A percentile compares a stretch with the other conserved stretches of the same genome.
Evolutionary conservation across 2,329 filamentous ascomycete species (phyloP).

Genomic region (Clarireedia hainanense): DNA sequence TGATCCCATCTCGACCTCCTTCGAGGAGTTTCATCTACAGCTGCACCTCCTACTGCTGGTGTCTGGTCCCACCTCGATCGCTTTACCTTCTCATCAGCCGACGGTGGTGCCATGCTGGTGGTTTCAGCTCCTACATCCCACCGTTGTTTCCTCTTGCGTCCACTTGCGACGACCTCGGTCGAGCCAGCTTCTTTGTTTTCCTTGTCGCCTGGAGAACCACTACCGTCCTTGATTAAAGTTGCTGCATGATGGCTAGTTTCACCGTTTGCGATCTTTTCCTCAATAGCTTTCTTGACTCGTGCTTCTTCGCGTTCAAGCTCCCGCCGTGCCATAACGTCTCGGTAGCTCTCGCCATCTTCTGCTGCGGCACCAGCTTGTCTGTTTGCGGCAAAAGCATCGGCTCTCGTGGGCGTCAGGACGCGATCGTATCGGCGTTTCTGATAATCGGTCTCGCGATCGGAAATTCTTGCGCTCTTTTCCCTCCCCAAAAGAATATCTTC

Average conservation of each 20-base stretch:
- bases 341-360: slow-evolving; percentile 72
- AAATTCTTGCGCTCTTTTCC: slow-evolving; percentile 85
- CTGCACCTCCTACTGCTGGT: slow-evolving; percentile 47
- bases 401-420: slow-evolving; percentile 74
- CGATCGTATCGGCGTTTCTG: slow-evolving; percentile 93
- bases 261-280: slow-evolving; percentile 56
- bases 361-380: slow-evolving; percentile 51
- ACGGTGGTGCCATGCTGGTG: slow-evolving; percentile 39
- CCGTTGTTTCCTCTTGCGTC: slow-evolving; percentile 83
- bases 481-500: slow-evolving; percentile 78
- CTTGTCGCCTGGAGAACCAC: slow-evolving; percentile 46
- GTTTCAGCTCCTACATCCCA: slow-evolving; percentile 73
- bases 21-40: slow-evolving; percentile 53
- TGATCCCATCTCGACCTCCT: slow-evolving; percentile 88
- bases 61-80: slow-evolving; percentile 85
- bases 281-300: slow-evolving; percentile 71
- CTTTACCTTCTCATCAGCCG: slow-evolving; percentile 48
- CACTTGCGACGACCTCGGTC: slow-evolving; percentile 52
- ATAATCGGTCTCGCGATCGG: slow-evolving; percentile 92
- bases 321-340: slow-evolving; percentile 81
- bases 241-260: slow-evolving; percentile 58
- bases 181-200: slow-evolving; percentile 66
- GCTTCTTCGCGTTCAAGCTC: slow-evolving; percentile 93
- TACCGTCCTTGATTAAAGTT: slow-evolving; percentile 58
- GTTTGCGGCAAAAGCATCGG: slow-evolving; percentile 77